Percentiles rank a stretch among this genome's conserved stretches.
phyloP scores from a whole-genome alignment of 1,284 basidiomycete species.

The Abortiporus biennis region DNA sequence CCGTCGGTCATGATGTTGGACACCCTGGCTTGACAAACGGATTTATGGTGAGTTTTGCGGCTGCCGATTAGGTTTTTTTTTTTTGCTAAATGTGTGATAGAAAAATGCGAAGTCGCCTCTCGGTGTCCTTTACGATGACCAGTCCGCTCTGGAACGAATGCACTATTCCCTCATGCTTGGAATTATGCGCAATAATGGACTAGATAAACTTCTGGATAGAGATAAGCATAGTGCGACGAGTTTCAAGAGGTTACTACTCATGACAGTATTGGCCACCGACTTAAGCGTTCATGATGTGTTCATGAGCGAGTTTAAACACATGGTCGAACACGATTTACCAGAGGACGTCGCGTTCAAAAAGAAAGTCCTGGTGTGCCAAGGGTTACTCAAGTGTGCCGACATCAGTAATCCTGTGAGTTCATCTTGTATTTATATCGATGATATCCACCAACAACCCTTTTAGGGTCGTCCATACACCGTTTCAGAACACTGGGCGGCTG shows the following conservation, averaged over 20 bases:
- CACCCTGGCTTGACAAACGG: slow-evolving; percentile 90
- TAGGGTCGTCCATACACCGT: slow-evolving; percentile 89
- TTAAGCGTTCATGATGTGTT: slow-evolving; percentile 88
- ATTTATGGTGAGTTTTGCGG: slow-evolving; percentile 70
- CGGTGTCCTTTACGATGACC: slow-evolving; percentile 82
- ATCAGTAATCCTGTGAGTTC: slow-evolving; percentile 89
- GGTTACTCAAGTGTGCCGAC: slow-evolving; percentile 92
- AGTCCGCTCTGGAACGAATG: slow-evolving; percentile 90
- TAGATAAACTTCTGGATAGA: not conserved
- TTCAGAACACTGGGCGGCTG: slow-evolving; percentile 86
- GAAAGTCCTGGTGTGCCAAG: slow-evolving; percentile 79
- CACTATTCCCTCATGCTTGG: slow-evolving; percentile 80
- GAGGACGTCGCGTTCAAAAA: slow-evolving; percentile 36
- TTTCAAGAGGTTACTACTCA: slow-evolving; percentile 70
- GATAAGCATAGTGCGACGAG: slow-evolving; percentile 2
- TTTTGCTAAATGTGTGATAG: slow-evolving; percentile 44
- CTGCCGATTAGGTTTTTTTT: too few species aligned
- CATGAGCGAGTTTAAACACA: slow-evolving; percentile 58
- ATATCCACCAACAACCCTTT: slow-evolving; percentile 4
- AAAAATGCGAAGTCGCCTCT: slow-evolving; percentile 89
- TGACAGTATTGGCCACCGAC: slow-evolving; percentile 86
- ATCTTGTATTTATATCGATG: slow-evolving; percentile 2
- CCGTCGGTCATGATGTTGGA: slow-evolving; percentile 93
- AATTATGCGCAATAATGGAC: slow-evolving; percentile 71
- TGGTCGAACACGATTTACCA: slow-evolving; percentile 14